Evolutionary conservation across 1,284 basidiomycete species (phyloP), one percentile per base, ranked within the genome.

Genomic region (Taiwanofungus camphoratus): DNA sequence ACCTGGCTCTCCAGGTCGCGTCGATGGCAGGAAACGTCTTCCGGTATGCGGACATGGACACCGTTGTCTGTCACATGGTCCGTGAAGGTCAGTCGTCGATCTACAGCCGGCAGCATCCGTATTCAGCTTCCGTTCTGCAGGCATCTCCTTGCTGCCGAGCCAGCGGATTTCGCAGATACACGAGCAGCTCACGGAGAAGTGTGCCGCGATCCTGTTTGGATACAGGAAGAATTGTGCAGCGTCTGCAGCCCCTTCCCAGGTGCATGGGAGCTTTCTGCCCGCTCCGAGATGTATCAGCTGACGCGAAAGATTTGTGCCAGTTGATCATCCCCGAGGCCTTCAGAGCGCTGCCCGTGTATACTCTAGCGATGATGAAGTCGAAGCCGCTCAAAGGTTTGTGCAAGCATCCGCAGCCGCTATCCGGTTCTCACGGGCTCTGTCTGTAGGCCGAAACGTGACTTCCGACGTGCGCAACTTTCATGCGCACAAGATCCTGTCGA

Each of bases 241-340:
- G 11, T 78, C 89, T 0, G 88, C 90, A 0, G 74, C 79, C 16
- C 70, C 77, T 0, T 87, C 89, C 5, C 95, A 97, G 72, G 91
- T 92, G 50, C 51, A 69, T 50, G 16, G 4, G n/a, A n/a, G n/a
- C n/a, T n/a, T 34, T 19, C 19, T 16, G 36, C 23, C n/a, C 5
- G 26, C 3, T 20, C n/a, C n/a, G n/a, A n/a, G n/a, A n/a, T n/a
- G n/a, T n/a, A n/a, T n/a, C n/a, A n/a, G n/a, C n/a, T n/a, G n/a
- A n/a, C n/a, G n/a, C n/a, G n/a, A n/a, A n/a, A n/a, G n/a, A n/a
- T n/a, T n/a, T 32, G 38, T 23, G 41, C 4, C 52, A 95, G 89
- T 67, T 98, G 44, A 90, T 99, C 52, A 79, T 99, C 24, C 96
- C 96, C 1, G 96, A 99, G 65, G 85, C 86, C 1, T 95, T 94